Base-by-base conservation (phyloP, 2,329 filamentous ascomycete genomes). In the Aspergillus novoparasiticus region DNA sequence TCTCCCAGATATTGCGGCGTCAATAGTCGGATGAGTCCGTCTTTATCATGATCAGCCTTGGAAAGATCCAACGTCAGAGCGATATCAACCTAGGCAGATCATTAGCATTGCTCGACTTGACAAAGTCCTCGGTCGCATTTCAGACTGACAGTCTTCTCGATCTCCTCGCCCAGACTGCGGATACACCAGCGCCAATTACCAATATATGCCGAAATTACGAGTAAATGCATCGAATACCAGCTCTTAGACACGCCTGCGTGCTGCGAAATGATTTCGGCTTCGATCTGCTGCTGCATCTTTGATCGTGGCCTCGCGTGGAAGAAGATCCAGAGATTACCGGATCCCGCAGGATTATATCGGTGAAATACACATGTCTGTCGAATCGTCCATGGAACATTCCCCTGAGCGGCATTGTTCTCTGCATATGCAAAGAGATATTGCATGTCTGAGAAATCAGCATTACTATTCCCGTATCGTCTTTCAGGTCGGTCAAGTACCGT, bases 351-450 rank as follows among this genome's bases (percentile, higher is more conserved):
- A 32, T 62, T 53, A 23, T 67, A 59, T 12, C 63, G 58, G 51
- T 69, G 66, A 12, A 69, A 67, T n/a, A 70, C 60, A 6, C 56
- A 64, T 5, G 64, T 57, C 32, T 70, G 68, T 14, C 68, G 64
- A 14, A 67, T 64, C 8, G 66, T 69, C 64, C 66, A 70, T 11
- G 41, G 50, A n/a, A 50, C 34, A 8, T 28, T 39, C 10, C 53
- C 59, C 2, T 46, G 21, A 3, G 41, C 14, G 26, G 32, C 45
- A 23, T 62, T 51, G 8, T 56, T 46, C 5, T 68, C 64, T 8
- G 64, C 43, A 30, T 64, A 69, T 16, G 64, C 55, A 53, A 70
- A 62, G 19, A 66, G 60, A 12, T 68, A 68, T 16, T 66, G 62
- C 21, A 68, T 63, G 43, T 68, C 68, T 70, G 10, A 21, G 45